phyloP scores from a whole-genome alignment of 2,329 filamentous ascomycete species.

The Graphilbum sp. region DNA sequence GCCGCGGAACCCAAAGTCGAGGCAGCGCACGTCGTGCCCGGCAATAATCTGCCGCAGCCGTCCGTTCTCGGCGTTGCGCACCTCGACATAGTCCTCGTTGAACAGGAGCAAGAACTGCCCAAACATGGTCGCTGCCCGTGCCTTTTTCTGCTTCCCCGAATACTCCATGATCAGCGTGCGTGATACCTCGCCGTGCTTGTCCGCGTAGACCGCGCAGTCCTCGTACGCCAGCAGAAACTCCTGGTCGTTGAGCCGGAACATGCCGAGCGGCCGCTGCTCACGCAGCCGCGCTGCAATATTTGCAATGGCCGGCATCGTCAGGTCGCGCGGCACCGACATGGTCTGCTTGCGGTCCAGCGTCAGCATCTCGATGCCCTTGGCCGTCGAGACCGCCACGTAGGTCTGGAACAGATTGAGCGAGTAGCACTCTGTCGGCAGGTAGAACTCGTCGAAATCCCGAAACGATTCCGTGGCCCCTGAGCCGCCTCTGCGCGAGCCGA shows the following conservation, averaged over 20 bases:
- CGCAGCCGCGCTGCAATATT: constrained; percentile 74
- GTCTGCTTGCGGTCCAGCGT: constrained; percentile 95
- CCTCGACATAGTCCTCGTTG: constrained; percentile 92
- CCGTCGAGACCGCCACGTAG: constrained; percentile 78
- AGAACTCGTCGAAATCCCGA: constrained; percentile 97
- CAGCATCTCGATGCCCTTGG: constrained; percentile 87
- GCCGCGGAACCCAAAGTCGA: constrained; percentile 67
- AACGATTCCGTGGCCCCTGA: constrained; percentile 81
- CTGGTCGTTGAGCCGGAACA: constrained; percentile 86
- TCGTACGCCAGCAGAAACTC: constrained; percentile 91
- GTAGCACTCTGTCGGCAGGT: constrained; percentile 88
- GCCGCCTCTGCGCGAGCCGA: constrained; percentile 39
- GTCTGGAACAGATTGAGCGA: constrained; percentile 93
- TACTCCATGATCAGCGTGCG: constrained; percentile 97
- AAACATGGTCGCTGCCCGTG: constrained; percentile 72
- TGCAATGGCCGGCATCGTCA: constrained; percentile 60
- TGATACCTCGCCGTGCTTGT: constrained; percentile 92
- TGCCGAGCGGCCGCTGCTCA: constrained; percentile 74
- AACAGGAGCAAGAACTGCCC: constrained; percentile 86
- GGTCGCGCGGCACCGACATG: constrained; percentile 72
- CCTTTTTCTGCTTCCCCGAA: constrained; percentile 69
- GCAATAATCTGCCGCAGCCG: constrained; percentile 86
- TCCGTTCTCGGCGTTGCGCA: constrained; percentile 91
- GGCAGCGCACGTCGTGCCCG: constrained; percentile 72
- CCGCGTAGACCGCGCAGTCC: constrained; percentile 92